These are phyloP conservation scores for Pleurotus ostreatus DNA, from an alignment of 768 basidiomycete genomes.

Conservation along the genomic window DNA sequence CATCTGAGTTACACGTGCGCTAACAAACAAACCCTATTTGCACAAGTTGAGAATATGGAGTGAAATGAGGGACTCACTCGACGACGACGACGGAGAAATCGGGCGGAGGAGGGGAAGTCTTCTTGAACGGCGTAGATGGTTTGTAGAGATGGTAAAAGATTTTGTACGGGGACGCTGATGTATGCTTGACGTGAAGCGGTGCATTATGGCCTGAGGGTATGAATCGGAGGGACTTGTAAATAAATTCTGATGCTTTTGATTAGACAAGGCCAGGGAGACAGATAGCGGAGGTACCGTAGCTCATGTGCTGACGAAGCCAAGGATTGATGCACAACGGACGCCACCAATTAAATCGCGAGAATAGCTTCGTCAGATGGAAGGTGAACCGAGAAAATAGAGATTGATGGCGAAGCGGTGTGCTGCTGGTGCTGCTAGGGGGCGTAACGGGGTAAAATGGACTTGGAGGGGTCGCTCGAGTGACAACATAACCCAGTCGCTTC, in stretches of 20 bases:
- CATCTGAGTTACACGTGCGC: constrained; percentile 78
- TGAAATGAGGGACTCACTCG: constrained; percentile 49
- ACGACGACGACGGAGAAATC: constrained; percentile 87
- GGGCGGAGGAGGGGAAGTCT: constrained; percentile 69
- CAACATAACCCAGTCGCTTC: constrained; percentile 85
- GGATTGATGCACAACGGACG: constrained; percentile 45
- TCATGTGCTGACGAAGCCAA: constrained; percentile 48
- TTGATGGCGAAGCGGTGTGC: constrained; percentile 23
- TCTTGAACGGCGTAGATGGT: constrained; percentile 81
- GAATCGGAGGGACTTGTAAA: constrained; percentile 70
- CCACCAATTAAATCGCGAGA: constrained; percentile 59
- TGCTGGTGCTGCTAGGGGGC: constrained; percentile 23
- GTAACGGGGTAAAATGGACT: constrained; percentile 32
- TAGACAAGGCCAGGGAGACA: constrained; percentile 1
- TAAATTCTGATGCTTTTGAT: constrained; percentile 39
- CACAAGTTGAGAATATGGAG: background rate
- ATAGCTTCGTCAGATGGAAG: constrained; percentile 22
- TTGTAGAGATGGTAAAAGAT: constrained; percentile 92
- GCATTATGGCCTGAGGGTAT: constrained; percentile 61
- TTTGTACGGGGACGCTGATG: constrained; percentile 55
- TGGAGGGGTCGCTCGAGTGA: constrained; percentile 72
- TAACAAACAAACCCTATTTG: constrained; percentile 22
- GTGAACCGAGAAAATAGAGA: constrained; percentile 26
- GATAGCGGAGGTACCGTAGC: constrained; percentile 39
- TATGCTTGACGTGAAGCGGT: constrained; percentile 34